Base-by-base conservation (phyloP, 2,329 filamentous ascomycete species). In the Mycosphaerelloides madeirae region DNA sequence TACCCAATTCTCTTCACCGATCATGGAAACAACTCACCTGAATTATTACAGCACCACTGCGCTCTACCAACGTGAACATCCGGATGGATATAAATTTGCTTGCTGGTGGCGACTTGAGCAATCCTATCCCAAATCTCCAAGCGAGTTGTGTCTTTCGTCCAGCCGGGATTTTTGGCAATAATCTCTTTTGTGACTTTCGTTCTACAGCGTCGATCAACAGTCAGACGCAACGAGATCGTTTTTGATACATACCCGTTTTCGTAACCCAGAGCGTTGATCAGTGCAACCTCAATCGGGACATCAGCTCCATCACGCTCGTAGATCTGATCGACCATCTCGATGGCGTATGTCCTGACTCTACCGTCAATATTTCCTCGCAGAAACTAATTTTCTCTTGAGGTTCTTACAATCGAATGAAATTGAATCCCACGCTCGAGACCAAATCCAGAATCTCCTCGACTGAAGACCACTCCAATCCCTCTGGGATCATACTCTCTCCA, bases 31-130 rank as follows among this genome's bases (percentile, higher is more conserved):
- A n/a, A 3, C 38, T 40, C 28, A 48, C 45, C 46, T 0, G 58
- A 65, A 0, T 62, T 66, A 7, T 66, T 69, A 53, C 79, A 82
- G 58, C 79, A 82, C 79, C 79, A 83, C 43, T 68, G 67, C 2
- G 70, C 79, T 36, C 68, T 71, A 8, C 76, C 80, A 49, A 82
- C 74, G 59, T 82, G 79, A 56, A 82, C 81, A 60, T 82, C 78
- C 0, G 81, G 66, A 49, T 80, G 75, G 4, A 82, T 66, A 50
- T 79, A 78, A 41, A 82, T 73, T 13, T 77, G 57, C 52, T 80
- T 50, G 49, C 52, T 43, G 11, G 52, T 52, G 12, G 55, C 55
- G 6, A 40, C 50, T 7, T 49, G 43, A 18, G 55, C 53, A 41
- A 58, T 53, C 8, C 40, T 41, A 29, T 53, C 48, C 65, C 65